Percentiles rank a stretch among this genome's conserved stretches.
These are phyloP conservation scores for Oropetium thomaeum DNA, from an alignment of 176 grass and related monocot genomes.

Conservation along the genomic window DNA sequence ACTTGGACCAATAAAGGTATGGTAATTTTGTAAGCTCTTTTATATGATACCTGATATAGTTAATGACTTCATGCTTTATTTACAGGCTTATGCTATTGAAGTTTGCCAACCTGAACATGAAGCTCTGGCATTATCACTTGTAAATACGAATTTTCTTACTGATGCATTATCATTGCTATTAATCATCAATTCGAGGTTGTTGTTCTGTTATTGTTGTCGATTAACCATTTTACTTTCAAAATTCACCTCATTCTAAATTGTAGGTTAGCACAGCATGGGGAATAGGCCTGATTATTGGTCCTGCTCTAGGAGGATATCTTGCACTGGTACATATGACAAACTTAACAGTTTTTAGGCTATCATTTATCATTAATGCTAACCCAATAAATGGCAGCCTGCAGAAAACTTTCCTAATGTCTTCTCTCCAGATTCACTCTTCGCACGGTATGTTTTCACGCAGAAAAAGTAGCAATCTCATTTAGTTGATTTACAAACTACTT, in stretches of 20 bases:
- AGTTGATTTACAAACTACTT: constrained; percentile 17
- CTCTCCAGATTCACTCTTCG: constrained; percentile 67
- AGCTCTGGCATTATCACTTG: constrained; percentile 77
- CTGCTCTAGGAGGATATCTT: constrained; percentile 87
- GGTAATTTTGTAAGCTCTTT: neutral
- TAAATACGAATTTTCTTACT: constrained; percentile 25
- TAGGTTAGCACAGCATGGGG: constrained; percentile 69
- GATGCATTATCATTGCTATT: neutral
- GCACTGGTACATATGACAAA: constrained; percentile 46
- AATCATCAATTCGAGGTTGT: neutral
- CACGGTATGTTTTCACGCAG: constrained; percentile 48
- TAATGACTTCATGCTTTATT: constrained; percentile 4
- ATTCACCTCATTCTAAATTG: constrained; percentile 22
- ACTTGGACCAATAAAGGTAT: constrained; percentile 86
- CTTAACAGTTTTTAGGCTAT: neutral
- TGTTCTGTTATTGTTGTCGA: too few species aligned
- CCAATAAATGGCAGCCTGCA: constrained; percentile 59
- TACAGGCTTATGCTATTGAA: constrained; percentile 90
- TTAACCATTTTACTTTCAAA: constrained; percentile 7
- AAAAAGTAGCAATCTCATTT: constrained; percentile 5
- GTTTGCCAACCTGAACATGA: constrained; percentile 81
- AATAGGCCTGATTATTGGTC: constrained; percentile 85
- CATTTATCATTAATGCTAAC: constrained; percentile 14
- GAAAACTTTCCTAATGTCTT: constrained; percentile 88
- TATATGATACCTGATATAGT: neutral